A percentile compares a stretch with the other conserved stretches of the same genome.
Evolutionary conservation across 2,329 filamentous ascomycete genomes (phyloP).

Genomic region (Emergomyces africanus): DNA sequence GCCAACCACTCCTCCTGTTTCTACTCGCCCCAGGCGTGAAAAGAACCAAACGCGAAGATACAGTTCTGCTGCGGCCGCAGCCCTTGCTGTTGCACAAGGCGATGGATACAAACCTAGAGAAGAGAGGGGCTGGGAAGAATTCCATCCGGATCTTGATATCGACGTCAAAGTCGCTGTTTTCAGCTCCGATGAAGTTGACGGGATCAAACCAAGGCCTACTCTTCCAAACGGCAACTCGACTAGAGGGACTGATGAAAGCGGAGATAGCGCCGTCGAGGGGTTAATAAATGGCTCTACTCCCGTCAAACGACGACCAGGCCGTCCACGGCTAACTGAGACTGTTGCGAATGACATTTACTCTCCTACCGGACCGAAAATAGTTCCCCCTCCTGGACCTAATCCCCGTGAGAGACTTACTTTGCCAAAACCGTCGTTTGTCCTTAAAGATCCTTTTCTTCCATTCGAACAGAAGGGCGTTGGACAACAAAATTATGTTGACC

Average conservation of each 20-base stretch:
- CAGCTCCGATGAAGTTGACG: constrained; percentile 73
- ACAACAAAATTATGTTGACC: constrained; percentile 84
- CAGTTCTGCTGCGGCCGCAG: constrained; percentile 71
- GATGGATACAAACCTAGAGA: constrained; percentile 97
- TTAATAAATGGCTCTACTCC: constrained; percentile 21
- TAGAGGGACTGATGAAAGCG: constrained; percentile 11
- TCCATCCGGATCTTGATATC: constrained; percentile 89
- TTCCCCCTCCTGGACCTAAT: constrained; percentile 37
- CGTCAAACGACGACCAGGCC: constrained; percentile 46
- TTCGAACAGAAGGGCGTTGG: constrained; percentile 72
- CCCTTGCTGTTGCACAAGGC: constrained; percentile 76
- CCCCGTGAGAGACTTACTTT: constrained; percentile 37
- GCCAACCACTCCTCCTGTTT: constrained; percentile 22
- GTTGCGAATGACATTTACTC: constrained; percentile 49
- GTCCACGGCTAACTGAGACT: constrained; percentile 49
- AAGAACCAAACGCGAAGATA: constrained; percentile 46
- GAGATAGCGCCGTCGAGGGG: constrained; percentile 29
- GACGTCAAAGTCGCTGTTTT: constrained; percentile 68
- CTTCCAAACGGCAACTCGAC: constrained; percentile 15
- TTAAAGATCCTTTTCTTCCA: constrained; percentile 35
- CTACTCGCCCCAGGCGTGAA: constrained; percentile 28
- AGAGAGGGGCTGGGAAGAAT: constrained; percentile 95
- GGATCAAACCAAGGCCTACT: constrained; percentile 38
- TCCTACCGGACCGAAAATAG: constrained; percentile 41
- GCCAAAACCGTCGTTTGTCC: constrained; percentile 35